phyloP scores from a whole-genome alignment of 768 basidiomycete genomes.

The Hydnomerulius pinastri region DNA sequence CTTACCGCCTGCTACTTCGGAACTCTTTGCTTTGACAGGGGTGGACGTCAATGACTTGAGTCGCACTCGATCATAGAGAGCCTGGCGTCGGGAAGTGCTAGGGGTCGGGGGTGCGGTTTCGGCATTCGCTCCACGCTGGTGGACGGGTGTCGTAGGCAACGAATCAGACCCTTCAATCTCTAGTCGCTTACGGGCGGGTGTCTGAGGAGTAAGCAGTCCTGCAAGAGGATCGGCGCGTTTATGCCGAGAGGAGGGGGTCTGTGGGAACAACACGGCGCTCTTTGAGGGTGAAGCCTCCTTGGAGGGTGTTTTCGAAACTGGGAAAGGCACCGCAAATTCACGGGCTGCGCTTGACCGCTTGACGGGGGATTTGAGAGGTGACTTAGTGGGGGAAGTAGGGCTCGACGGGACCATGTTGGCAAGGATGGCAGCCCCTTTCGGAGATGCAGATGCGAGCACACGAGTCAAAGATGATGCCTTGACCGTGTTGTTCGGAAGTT shows the following conservation, averaged over 20 bases:
- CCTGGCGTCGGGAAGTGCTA: conserved; percentile 72
- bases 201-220: conserved; percentile 39
- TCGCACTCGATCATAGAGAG: conserved; percentile 79
- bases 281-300: conserved; percentile 47
- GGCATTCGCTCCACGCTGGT: conserved; percentile 57
- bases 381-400: conserved; percentile 39
- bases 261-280: conserved; percentile 53
- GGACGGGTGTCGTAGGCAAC: conserved; percentile 68
- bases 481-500: conserved; percentile 42
- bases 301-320: conserved; percentile 38
- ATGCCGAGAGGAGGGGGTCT: conserved; percentile 61
- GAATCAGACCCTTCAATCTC: conserved; percentile 38
- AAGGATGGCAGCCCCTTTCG: conserved; percentile 48
- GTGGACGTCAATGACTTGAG: conserved; percentile 68
- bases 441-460: conserved; percentile 71
- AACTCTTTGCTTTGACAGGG: conserved; percentile 57
- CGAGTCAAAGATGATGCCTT: conserved; percentile 73
- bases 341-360: conserved; percentile 13
- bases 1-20: conserved; percentile 42
- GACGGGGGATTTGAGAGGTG: conserved; percentile 40
- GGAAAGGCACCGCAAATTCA: conserved; percentile 43
- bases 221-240: conserved; percentile 34
- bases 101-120: conserved; percentile 67
- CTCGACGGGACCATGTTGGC: conserved; percentile 34
- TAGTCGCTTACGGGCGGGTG: conserved; percentile 46